These are phyloP conservation scores for Ceratocystiopsis sp. DNA, from an alignment of 2,329 filamentous ascomycete genomes.

Conservation along the genomic window DNA sequence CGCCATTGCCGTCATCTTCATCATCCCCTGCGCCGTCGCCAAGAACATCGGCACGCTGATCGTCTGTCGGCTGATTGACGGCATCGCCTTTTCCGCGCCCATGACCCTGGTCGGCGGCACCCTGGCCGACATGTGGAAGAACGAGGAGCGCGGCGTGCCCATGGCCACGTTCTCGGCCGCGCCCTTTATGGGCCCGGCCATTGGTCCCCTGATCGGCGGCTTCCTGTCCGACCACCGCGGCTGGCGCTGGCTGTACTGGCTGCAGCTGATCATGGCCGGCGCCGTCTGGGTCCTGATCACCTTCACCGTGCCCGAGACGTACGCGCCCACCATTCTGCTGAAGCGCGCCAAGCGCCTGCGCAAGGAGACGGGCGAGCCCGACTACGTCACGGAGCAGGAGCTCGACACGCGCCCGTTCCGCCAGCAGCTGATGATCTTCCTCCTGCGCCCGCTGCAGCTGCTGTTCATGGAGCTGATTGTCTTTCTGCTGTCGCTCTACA, in stretches of 20 bases:
- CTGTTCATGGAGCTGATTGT: conserved; percentile 75
- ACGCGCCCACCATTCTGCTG: conserved; percentile 61
- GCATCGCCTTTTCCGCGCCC: conserved; percentile 69
- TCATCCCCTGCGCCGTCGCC: conserved; percentile 63
- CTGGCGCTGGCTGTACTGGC: conserved; percentile 25
- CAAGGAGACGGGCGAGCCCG: conserved; percentile 45
- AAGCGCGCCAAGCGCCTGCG: conserved; percentile 55
- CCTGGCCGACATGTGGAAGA: conserved; percentile 67
- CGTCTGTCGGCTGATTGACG: conserved; percentile 60
- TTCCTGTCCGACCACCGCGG: conserved; percentile 11
- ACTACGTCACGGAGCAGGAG: conserved; percentile 65
- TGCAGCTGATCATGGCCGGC: conserved; percentile 61
- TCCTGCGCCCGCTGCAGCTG: conserved; percentile 70
- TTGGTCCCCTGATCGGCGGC: conserved; percentile 66
- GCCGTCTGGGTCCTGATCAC: conserved; percentile 59
- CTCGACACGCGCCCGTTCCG: conserved; percentile 53
- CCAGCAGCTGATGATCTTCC: conserved; percentile 55
- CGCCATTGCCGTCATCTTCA: conserved; percentile 55
- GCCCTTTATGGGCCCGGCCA: conserved; percentile 66
- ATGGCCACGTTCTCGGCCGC: conserved; percentile 78
- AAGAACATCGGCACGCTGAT: conserved; percentile 62
- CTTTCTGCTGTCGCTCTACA: conserved; percentile 68
- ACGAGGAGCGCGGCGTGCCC: conserved; percentile 68
- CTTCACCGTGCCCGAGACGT: conserved; percentile 84
- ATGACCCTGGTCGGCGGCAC: conserved; percentile 79